Conservation (phyloP, 208 protist genomes). For the Crithidia thermophila region DNA sequence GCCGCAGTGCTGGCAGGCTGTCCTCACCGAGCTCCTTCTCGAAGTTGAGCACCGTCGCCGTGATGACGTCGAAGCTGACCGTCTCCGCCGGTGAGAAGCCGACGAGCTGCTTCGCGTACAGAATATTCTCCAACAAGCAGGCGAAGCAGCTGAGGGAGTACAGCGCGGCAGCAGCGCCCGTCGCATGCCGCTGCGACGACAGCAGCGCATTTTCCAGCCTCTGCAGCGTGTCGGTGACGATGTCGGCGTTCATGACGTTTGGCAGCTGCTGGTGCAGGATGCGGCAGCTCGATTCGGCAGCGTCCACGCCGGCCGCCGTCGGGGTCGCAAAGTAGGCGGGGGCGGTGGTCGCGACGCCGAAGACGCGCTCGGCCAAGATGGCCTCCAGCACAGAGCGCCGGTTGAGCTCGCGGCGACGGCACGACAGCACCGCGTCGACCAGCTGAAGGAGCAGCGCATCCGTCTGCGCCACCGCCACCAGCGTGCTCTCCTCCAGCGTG, state of each 20-base stretch:
- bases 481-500: not conserved
- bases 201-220: slow-evolving; percentile 22
- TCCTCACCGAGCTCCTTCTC: slow-evolving; percentile 31
- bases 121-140: slow-evolving; percentile 38
- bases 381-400: slow-evolving; percentile 36
- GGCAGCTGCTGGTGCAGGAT: slow-evolving; percentile 33
- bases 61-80: slow-evolving; percentile 39
- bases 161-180: slow-evolving; percentile 9
- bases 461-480: slow-evolving; percentile 7
- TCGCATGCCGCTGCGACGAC: slow-evolving; percentile 18
- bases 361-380: slow-evolving; percentile 18
- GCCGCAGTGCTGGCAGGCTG: slow-evolving; percentile 13
- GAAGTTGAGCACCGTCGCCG: slow-evolving; percentile 32
- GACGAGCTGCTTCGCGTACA: slow-evolving; percentile 35
- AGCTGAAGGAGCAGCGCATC: slow-evolving; percentile 23
- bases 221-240: slow-evolving; percentile 18
- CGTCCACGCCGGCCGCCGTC: slow-evolving; percentile 23
- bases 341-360: slow-evolving; percentile 22
- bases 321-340: slow-evolving; percentile 22
- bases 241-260: slow-evolving; percentile 21
- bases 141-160: slow-evolving; percentile 33
- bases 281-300: slow-evolving; percentile 20
- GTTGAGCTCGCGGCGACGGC: slow-evolving; percentile 33
- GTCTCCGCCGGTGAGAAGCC: slow-evolving; percentile 39
- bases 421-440: slow-evolving; percentile 27